Percentiles rank a stretch among this genome's conserved stretches.
Conservation (phyloP, 169 alveolate species). For the Cryptosporidium viatorum region DNA sequence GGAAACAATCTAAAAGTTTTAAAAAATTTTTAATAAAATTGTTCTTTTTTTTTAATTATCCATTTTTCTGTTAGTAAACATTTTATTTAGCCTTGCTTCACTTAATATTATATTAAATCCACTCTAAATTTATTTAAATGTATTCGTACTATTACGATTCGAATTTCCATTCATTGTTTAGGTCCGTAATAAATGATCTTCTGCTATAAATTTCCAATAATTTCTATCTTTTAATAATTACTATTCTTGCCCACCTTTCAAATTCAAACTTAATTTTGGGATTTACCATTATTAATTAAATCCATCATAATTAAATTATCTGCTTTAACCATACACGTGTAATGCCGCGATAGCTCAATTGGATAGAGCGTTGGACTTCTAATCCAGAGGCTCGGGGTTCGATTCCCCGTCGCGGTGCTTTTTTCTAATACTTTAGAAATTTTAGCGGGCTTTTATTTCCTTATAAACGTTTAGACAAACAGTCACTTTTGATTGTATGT, state of each 20-base stretch:
- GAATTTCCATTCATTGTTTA: too few relatives aligned
- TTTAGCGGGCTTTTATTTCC: neutral
- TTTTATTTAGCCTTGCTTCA: too few relatives aligned
- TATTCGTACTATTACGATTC: too few relatives aligned
- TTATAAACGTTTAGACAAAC: neutral
- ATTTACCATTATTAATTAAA: neutral
- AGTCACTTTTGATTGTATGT: constrained; percentile 27
- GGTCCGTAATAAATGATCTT: neutral
- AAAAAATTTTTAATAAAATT: too few relatives aligned
- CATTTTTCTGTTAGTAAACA: neutral
- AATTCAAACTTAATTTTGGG: neutral
- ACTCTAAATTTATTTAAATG: too few relatives aligned
- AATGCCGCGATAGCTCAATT: constrained; percentile 77
- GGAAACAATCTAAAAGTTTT: neutral
- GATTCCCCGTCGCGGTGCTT: constrained; percentile 77
- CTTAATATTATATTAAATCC: too few relatives aligned
- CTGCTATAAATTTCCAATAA: neutral
- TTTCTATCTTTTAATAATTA: too few relatives aligned
- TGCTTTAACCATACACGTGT: neutral
- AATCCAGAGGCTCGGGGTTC: constrained; percentile 79
- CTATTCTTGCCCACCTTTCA: neutral
- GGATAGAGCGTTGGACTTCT: constrained; percentile 78
- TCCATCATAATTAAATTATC: neutral
- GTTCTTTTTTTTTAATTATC: too few relatives aligned
- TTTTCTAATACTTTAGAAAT: neutral